Evolutionary conservation across 2,329 filamentous ascomycete species (phyloP).

Genomic region (Chaetomiaceae sp.): DNA sequence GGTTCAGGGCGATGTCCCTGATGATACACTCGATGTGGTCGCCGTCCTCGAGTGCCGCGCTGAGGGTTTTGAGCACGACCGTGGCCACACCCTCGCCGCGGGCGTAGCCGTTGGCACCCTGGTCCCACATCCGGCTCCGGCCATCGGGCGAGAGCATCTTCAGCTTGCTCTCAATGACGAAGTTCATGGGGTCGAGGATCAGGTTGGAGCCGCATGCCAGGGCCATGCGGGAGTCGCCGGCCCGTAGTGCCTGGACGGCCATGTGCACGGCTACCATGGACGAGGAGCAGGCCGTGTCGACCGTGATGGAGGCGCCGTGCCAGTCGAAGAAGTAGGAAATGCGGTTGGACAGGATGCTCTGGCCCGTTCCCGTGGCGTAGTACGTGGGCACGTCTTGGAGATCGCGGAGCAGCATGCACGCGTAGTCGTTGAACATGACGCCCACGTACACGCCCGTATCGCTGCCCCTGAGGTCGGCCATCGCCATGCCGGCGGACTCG

Average conservation of each 20-base stretch:
- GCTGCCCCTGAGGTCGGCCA: slow-evolving; percentile 27
- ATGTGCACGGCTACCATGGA: slow-evolving; percentile 26
- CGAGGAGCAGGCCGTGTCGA: slow-evolving; percentile 21
- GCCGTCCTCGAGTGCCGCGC: slow-evolving; percentile 39
- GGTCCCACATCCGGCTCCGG: slow-evolving; percentile 40
- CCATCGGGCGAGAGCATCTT: slow-evolving; percentile 36
- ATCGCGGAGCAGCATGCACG: background rate
- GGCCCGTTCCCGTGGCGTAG: slow-evolving; percentile 27
- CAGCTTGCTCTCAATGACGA: slow-evolving; percentile 32
- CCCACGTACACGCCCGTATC: slow-evolving; percentile 33
- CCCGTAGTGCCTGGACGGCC: slow-evolving; percentile 26
- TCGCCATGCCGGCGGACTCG: slow-evolving; percentile 26
- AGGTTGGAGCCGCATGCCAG: slow-evolving; percentile 24
- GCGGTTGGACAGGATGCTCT: slow-evolving; percentile 32
- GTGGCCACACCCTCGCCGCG: slow-evolving; percentile 47
- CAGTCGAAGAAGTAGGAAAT: slow-evolving; percentile 32
- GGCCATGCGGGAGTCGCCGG: slow-evolving; percentile 29
- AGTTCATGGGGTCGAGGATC: slow-evolving; percentile 11
- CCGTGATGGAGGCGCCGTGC: slow-evolving; percentile 16
- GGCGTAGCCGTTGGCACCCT: slow-evolving; percentile 45
- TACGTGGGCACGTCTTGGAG: slow-evolving; percentile 14
- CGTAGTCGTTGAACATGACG: slow-evolving; percentile 30
- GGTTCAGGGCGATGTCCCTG: slow-evolving; percentile 38
- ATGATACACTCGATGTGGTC: slow-evolving; percentile 38
- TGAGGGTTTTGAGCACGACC: slow-evolving; percentile 42